phyloP scores from a whole-genome alignment of 805 yeast genomes.

The Hanseniaspora valbyensis region DNA sequence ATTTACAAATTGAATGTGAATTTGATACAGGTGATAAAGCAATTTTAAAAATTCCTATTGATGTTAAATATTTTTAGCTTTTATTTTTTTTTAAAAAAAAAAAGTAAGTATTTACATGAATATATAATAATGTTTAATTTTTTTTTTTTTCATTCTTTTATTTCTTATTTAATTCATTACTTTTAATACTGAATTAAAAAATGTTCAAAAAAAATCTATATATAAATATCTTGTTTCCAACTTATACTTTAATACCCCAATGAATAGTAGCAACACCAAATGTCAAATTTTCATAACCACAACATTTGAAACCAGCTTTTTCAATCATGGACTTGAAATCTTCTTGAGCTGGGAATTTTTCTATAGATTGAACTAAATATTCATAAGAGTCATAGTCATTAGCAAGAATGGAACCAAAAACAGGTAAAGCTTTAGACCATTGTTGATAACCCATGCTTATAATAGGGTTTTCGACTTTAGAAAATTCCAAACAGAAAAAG shows the following conservation, averaged over 20 bases:
- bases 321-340: constrained; percentile 83
- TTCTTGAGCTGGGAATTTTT: constrained; percentile 84
- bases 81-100: not conserved
- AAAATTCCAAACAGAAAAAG: constrained; percentile 90
- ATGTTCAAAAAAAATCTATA: not conserved
- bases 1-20: constrained; percentile 38
- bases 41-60: constrained; percentile 31
- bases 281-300: constrained; percentile 87
- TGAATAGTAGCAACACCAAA: constrained; percentile 95
- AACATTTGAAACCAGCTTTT: constrained; percentile 89
- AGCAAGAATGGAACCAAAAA: constrained; percentile 92
- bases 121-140: not conserved
- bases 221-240: not conserved
- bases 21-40: constrained; percentile 32
- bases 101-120: not conserved
- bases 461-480: constrained; percentile 73
- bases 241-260: constrained; percentile 76
- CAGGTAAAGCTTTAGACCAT: constrained; percentile 79
- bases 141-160: not conserved
- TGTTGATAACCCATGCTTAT: constrained; percentile 71
- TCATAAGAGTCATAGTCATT: constrained; percentile 94
- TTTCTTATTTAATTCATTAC: too few species aligned
- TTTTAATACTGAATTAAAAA: too few species aligned
- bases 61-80: constrained; percentile 26
- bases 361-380: constrained; percentile 88